Base-by-base conservation (phyloP, 257 asterid species). In the Osmanthus fragrans region DNA sequence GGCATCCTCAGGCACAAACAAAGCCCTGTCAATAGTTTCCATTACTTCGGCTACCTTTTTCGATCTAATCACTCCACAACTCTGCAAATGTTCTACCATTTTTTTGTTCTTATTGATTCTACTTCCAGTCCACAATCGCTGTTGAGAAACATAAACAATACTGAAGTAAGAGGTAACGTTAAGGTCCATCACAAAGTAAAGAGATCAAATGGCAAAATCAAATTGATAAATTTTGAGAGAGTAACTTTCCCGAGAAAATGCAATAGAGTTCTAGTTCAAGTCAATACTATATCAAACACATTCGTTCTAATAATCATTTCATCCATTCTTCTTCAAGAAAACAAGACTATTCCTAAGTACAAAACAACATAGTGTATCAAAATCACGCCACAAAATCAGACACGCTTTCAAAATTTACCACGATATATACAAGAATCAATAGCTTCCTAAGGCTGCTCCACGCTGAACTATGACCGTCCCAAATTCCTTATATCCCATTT, bases 1-100 rank as follows among this genome's bases (percentile, higher is more conserved):
- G 72, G 89, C 39, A 21, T 97, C 97, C 30, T 87, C 88, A 1
- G 97, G 99, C 18, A 94, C 99, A 84, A 94, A 94, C 85, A 86
- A 79, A 54, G 92, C 97, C 89, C 98, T 87, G 80, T 92, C 99
- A 47, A 95, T 79, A 73, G 86, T 85, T 91, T 84, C 90, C 97
- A 92, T 95, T 54, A 91, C 90, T 80, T 92, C 92, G 16, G 90
- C 90, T 37, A 90, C 96, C 83, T 83, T 88, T 73, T 81, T 85
- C 2, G 96, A 91, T 68, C 82, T 83, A 63, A 91, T 77, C 64
- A 85, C 82, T 36, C 98, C 97, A 47, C 80, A 79, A 23, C 83
- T 89, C 77, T 72, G 85, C 85, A 95, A 83, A 75, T 83, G 85
- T 56, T 81, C 86, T 80, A 91, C 87, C 98, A 95, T 87, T 64